Evolutionary conservation across 495 filamentous ascomycete genomes (phyloP), one percentile per base, ranked within the genome.

Genomic region (Pyronema domesticum): DNA sequence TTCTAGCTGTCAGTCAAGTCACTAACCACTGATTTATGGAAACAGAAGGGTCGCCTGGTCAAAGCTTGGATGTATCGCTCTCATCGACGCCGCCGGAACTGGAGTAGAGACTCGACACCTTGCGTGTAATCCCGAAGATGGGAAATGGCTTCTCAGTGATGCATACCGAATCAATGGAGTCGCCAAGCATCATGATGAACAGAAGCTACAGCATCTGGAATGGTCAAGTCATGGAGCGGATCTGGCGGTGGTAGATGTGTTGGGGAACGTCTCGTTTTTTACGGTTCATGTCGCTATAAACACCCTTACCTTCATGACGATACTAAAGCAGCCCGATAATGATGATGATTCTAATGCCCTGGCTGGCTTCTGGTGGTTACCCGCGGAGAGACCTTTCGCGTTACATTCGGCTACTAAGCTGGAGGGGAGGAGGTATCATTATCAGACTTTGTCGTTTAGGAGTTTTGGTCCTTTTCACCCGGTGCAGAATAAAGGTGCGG

Each of bases 31-130:
- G n/a, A n/a, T 17, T 6, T n/a, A 36, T 33, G 30, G 23, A 14
- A 58, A 11, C 60, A 94, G 87, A 60, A 81, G 76, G 57, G 76
- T 95, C 51, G 81, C 82, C 47, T 96, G 93, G 93, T 95, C 91
- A 14, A 85, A 81, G 54, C 72, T 80, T 63, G 91, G 91, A 53
- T 86, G 80, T 60, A 84, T 96, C 65, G 89, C 89, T 33, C 80
- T 80, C 54, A 82, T 96, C 60, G 76, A 80, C 18, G 67, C 75
- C n/a, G 78, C 85, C 66, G 81, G 82, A 18, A 73, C 73, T 18
- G 72, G 71, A 6, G 71, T 95, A 34, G 77, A 80, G 56, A 70
- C 93, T 10, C 77, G 81, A 47, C 80, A 84, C 66, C 72, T 96
- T 7, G 73, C 76, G 23, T 83, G 81, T 58, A 74, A 78, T 55